A percentile compares a stretch with the other conserved stretches of the same genome.
Conservation (phyloP, 805 yeast species). For the Ogataea methylovora region DNA sequence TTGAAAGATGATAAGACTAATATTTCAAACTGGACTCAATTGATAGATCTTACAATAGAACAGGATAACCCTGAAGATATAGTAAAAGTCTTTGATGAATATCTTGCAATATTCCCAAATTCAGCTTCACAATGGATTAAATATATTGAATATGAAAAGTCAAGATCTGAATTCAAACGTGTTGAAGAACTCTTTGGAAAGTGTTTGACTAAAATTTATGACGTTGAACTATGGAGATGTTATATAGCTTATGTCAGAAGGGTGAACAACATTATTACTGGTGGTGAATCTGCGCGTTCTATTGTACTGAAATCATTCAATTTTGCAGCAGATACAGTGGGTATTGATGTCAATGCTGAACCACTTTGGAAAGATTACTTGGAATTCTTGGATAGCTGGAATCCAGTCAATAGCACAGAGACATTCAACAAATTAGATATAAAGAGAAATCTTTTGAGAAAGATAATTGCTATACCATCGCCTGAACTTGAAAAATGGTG, state of each 20-base stretch:
- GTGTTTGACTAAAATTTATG: constrained; percentile 53
- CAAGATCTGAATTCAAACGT: constrained; percentile 51
- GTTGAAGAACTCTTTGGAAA: constrained; percentile 63
- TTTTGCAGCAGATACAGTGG: constrained; percentile 70
- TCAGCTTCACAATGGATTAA: constrained; percentile 69
- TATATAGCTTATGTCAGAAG: constrained; percentile 75
- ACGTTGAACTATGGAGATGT: constrained; percentile 66
- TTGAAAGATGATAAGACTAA: constrained; percentile 44
- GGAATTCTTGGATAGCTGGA: constrained; percentile 71
- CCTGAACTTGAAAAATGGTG: constrained; percentile 70
- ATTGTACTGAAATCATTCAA: constrained; percentile 77
- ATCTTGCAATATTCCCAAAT: constrained; percentile 58
- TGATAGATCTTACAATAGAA: constrained; percentile 40
- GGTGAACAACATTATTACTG: constrained; percentile 61
- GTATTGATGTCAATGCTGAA: constrained; percentile 67
- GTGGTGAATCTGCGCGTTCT: constrained; percentile 74
- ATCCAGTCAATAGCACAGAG: constrained; percentile 76
- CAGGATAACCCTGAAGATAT: constrained; percentile 53
- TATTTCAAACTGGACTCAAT: constrained; percentile 46
- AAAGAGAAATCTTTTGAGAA: constrained; percentile 64
- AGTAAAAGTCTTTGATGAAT: constrained; percentile 48
- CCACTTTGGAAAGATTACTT: constrained; percentile 77
- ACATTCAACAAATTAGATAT: constrained; percentile 73
- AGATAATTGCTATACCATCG: constrained; percentile 69
- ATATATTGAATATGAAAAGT: constrained; percentile 59